Percentiles rank a stretch among this genome's conserved stretches.
These are phyloP conservation scores for Podila epigama DNA, from an alignment of 192 early-diverging fungal species.

Conservation along the genomic window DNA sequence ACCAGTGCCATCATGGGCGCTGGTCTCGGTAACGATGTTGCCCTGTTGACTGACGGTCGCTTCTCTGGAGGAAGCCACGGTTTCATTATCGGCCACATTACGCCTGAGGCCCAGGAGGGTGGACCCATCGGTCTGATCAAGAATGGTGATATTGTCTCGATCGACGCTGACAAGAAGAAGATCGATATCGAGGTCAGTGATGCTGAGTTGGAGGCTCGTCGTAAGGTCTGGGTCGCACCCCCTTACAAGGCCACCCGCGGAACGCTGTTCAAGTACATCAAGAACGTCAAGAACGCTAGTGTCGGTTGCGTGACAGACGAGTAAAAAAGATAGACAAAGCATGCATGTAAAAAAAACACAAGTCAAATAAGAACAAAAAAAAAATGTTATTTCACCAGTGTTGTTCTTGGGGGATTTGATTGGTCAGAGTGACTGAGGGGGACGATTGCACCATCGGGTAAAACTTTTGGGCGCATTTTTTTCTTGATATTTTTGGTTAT, in stretches of 20 bases:
- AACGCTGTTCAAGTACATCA: slow-evolving; percentile 94
- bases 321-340: slow-evolving; percentile 24
- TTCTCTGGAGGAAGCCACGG: slow-evolving; percentile 99
- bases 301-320: slow-evolving; percentile 91
- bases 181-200: slow-evolving; percentile 84
- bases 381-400: neutral
- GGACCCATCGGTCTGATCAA: slow-evolving; percentile 93
- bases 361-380: too few species aligned
- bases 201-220: slow-evolving; percentile 76
- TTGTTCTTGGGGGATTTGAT: too few species aligned
- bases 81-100: slow-evolving; percentile 99
- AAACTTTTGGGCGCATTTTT: too few species aligned
- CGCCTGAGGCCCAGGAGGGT: slow-evolving; percentile 96
- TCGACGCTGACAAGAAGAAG: slow-evolving; percentile 83
- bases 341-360: too few species aligned
- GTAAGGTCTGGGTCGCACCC: slow-evolving; percentile 78
- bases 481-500: neutral
- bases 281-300: slow-evolving; percentile 79
- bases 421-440: too few species aligned
- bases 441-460: too few species aligned
- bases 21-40: slow-evolving; percentile 96
- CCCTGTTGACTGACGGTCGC: slow-evolving; percentile 96
- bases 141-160: slow-evolving; percentile 89
- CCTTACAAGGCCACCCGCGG: slow-evolving; percentile 89
- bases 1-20: slow-evolving; percentile 99